Percentiles rank a stretch among this genome's conserved stretches.
Conservation (phyloP, 2,329 filamentous ascomycete species). For the Mariannaea elegans region DNA sequence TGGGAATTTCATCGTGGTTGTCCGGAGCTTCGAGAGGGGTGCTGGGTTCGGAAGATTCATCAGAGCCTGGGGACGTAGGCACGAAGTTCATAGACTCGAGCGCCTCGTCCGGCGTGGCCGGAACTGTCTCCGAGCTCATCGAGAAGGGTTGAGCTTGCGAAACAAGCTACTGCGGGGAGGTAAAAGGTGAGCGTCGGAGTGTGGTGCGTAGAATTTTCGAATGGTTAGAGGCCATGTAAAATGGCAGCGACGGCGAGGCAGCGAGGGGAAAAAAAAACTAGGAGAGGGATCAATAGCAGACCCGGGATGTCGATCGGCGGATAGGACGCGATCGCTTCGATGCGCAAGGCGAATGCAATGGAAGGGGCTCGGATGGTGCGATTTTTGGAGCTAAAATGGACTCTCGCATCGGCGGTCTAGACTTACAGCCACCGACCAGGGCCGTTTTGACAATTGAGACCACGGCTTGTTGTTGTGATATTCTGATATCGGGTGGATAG, state of each 20-base stretch:
- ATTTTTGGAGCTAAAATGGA: constrained; percentile 40
- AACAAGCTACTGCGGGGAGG: constrained; percentile 6
- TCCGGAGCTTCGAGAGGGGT: constrained; percentile 56
- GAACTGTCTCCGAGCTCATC: constrained; percentile 49
- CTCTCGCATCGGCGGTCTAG: constrained; percentile 39
- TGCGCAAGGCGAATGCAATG: constrained; percentile 35
- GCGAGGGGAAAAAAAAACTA: constrained; percentile 28
- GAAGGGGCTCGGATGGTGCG: constrained; percentile 41
- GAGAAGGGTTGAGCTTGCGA: constrained; percentile 4
- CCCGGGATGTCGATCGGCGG: constrained; percentile 34
- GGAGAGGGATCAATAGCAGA: constrained; percentile 22
- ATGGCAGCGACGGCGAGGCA: constrained; percentile 20
- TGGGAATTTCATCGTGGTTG: constrained; percentile 48
- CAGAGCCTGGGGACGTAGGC: constrained; percentile 55
- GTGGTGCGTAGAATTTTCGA: constrained; percentile 12
- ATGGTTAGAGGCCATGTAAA: constrained; percentile 7
- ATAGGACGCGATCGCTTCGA: constrained; percentile 39
- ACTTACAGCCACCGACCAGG: constrained; percentile 27
- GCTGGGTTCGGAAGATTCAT: constrained; percentile 57
- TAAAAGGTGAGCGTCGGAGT: constrained; percentile 1
- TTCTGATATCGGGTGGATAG: constrained; percentile 16
- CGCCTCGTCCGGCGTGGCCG: constrained; percentile 58
- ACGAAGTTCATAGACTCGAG: constrained; percentile 45
- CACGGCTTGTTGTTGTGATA: neutral
- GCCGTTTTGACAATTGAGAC: constrained; percentile 25